phyloP scores from a whole-genome alignment of 495 filamentous ascomycete genomes.

The Podospora conica region DNA sequence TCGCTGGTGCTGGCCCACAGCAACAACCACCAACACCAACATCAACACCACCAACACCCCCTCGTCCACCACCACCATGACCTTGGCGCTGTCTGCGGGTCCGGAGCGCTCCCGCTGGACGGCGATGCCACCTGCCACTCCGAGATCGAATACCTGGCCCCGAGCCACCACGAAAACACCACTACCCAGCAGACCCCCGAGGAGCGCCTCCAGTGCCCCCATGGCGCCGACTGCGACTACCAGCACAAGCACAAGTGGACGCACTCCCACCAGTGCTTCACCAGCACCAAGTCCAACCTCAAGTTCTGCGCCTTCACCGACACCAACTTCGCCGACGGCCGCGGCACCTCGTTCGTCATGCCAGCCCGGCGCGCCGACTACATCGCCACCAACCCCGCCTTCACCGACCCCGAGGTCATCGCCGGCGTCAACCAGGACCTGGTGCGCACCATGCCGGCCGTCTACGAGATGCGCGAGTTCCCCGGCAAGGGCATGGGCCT shows the following conservation, averaged over 20 bases:
- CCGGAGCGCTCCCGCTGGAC: constrained; percentile 1
- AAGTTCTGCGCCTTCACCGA: constrained; percentile 31
- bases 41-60: not conserved
- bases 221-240: constrained; percentile 13
- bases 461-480: constrained; percentile 26
- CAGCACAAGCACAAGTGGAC: constrained; percentile 21
- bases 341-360: constrained; percentile 31
- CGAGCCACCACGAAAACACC: not conserved
- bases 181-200: not conserved
- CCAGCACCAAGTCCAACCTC: constrained; percentile 6
- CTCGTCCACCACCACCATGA: constrained; percentile 5
- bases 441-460: constrained; percentile 8
- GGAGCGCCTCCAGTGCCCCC: constrained; percentile 1
- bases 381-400: constrained; percentile 21
- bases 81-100: constrained; percentile 5
- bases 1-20: constrained; percentile 1
- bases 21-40: not conserved
- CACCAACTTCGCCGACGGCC: constrained; percentile 21
- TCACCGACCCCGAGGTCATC: constrained; percentile 18
- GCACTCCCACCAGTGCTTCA: constrained; percentile 24
- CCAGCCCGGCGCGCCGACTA: constrained; percentile 19
- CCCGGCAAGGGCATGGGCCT: constrained; percentile 34
- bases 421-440: constrained; percentile 23
- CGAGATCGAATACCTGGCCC: not conserved
- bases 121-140: constrained; percentile 5